Base-by-base conservation (phyloP, 495 filamentous ascomycete genomes). In the Lophiotrema nucula region DNA sequence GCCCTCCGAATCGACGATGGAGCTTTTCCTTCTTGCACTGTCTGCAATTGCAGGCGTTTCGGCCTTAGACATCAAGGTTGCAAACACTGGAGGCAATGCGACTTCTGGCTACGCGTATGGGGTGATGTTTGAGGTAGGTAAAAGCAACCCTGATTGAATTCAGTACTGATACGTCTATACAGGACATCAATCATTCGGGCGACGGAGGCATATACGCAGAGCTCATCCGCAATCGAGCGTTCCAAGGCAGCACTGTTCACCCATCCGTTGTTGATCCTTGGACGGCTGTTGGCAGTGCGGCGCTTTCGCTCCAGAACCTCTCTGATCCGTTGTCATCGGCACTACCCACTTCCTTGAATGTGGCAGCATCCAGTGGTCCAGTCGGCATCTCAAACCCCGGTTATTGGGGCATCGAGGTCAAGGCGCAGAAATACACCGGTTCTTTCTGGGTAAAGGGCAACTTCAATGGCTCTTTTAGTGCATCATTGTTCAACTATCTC, bases 121-220 rank as follows among this genome's bases (percentile, higher is more conserved):
- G 15, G 68, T 81, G 25, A 83, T 84, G 79, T 84, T 83, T 50
- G 81, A 84, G 73, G 76, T 76, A 51, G 10, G 39, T 21, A 12
- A 21, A 8, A 43, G 10, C 18, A 18, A 43, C 10, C 6, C 39
- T 43, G 18, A 43, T 43, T 15, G 15, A 43, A 18, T 21, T 43
- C 31, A n/a, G n/a, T n/a, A n/a, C n/a, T n/a, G n/a, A n/a, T n/a
- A n/a, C n/a, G n/a, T n/a, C n/a, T n/a, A n/a, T n/a, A n/a, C 19
- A 85, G 81, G 84, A 88, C 67, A 86, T 87, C 73, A 84, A 88
- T 69, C 82, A 88, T 67, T 87, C 82, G 19, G 86, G 86, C 6
- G 88, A 90, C 65, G 88, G 88, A 5, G 88, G 88, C 13, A 81
- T 90, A 35, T 89, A 90, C 61, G 87, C 84, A 25, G 86, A 90